Evolutionary conservation across 1,284 basidiomycete species (phyloP), one percentile per base, ranked within the genome.

Genomic region (Wolfiporia cocos): DNA sequence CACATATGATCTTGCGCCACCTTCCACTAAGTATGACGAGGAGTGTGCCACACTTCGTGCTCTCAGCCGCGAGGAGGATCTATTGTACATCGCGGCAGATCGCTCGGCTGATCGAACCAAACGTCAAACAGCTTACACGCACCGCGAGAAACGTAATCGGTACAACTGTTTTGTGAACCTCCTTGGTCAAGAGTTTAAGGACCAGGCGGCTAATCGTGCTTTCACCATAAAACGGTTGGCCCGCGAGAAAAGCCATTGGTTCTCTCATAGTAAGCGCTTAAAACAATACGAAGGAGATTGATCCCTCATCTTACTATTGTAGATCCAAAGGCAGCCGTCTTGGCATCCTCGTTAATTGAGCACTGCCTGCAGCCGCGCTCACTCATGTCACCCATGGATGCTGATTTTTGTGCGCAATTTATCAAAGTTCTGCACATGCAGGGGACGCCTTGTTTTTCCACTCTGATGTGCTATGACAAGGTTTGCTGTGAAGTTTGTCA

Each of bases 341-440:
- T 89, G 31, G 74, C 79, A 19, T 68, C 74, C 23, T 70, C 81
- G 15, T 65, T 95, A 32, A 80, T 92, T 41, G 92, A 97, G 58
- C 81, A 94, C 57, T 99, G 96, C 62, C 78, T 99, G 49, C 85
- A 91, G 56, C 95, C 96, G 3, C 82, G 96, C 22, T 90, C 88
- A 46, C 71, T 96, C 29, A 69, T 98, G 12, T 95, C 94, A 0
- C 92, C 94, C 0, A 91, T 93, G 75, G 96, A 99, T 62, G 96
- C 96, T 9, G 86, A 95, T 42, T 99, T 86, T 52, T 92, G 93
- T 46, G 87, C 91, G 6, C 86, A 91, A 52, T 89, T 99, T 57
- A 85, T 99, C 58, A 87, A 88, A 53, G 73, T 86, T 5, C 71
- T 96, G 39, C 95, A 99, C 56, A 74, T 78, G 17, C 78, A 88